Evolutionary conservation across 345 rosid genomes (phyloP), one percentile per base, ranked within the genome.

Genomic region (Cardiospermum halicacabum): DNA sequence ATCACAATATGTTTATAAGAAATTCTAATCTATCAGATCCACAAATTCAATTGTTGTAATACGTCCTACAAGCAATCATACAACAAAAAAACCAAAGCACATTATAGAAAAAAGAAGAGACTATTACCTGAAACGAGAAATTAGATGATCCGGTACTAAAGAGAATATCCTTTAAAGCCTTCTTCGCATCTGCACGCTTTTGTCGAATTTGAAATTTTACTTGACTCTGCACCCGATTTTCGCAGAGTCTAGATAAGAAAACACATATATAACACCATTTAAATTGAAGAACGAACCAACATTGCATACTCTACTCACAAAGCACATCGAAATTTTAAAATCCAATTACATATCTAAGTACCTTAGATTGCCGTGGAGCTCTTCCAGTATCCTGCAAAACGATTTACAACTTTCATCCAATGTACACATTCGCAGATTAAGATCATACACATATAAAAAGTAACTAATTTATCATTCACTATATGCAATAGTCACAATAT

Each of bases 141-240:
- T 58, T 77, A 25, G 78, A 34, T 56, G 56, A 51, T 19, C 82
- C 77, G 19, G 62, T 68, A 12, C 56, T 61, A 49, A 70, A 75
- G 31, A 85, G 74, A 63, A 84, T 77, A 66, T 72, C 72, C 40
- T 78, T 80, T 51, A 85, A 57, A 62, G 89, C 87, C 68, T 62
- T 78, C 68, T 85, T 81, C 31, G 91, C 28, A 63, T 78, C 87
- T 15, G 87, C 63, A 12, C 82, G 80, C 77, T 78, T 87, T 73
- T 83, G 83, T n/a, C 84, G 82, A 15, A 62, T 67, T 50, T 70
- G 47, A 75, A 68, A 85, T 75, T 79, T 78, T 60, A 70, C 34
- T 24, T 75, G 54, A 60, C 47, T 70, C 94, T 87, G 80, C n/a
- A 21, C 36, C 47, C 64, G 60, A 67, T 27, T 26, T 45, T 62